A percentile compares a stretch with the other conserved stretches of the same genome.
Evolutionary conservation across 495 filamentous ascomycete genomes (phyloP).

Genomic region (Pyronema omphalodes): DNA sequence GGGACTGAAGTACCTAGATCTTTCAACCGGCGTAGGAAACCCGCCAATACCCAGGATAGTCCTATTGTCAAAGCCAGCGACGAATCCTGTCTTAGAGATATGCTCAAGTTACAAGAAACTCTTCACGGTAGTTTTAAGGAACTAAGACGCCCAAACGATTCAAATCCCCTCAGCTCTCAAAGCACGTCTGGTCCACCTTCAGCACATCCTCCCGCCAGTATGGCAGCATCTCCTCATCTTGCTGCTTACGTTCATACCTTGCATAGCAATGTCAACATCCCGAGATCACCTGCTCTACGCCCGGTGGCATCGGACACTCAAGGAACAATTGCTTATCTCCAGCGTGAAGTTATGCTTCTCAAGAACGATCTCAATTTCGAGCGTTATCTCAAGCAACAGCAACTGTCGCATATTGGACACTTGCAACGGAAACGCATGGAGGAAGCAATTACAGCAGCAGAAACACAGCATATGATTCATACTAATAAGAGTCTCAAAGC

Average conservation of each 20-base stretch:
- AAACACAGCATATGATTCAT: slow-evolving; percentile 56
- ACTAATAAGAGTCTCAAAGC: slow-evolving; percentile 49
- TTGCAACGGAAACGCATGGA: slow-evolving; percentile 47
- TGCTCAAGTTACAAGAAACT: slow-evolving; percentile 35
- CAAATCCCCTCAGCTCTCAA: slow-evolving; percentile 16
- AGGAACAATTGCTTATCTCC: slow-evolving; percentile 37
- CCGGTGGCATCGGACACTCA: slow-evolving; percentile 24
- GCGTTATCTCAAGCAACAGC: slow-evolving; percentile 55
- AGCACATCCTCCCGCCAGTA: slow-evolving; percentile 15
- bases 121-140: slow-evolving; percentile 35
- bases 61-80: slow-evolving; percentile 37
- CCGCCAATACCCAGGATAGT: slow-evolving; percentile 29
- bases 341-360: slow-evolving; percentile 46
- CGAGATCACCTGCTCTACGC: slow-evolving; percentile 26
- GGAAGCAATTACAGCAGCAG: slow-evolving; percentile 51
- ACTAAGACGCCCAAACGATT: slow-evolving; percentile 24
- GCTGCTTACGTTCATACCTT: slow-evolving; percentile 28
- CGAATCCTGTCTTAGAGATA: slow-evolving; percentile 34
- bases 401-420: slow-evolving; percentile 55
- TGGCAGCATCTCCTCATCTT: slow-evolving; percentile 24
- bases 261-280: slow-evolving; percentile 17
- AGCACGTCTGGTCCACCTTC: slow-evolving; percentile 19
- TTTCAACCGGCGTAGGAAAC: slow-evolving; percentile 14
- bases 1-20: slow-evolving; percentile 9
- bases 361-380: slow-evolving; percentile 63